Evolutionary conservation across 805 yeast genomes (phyloP).

Genomic region (Candida maris): DNA sequence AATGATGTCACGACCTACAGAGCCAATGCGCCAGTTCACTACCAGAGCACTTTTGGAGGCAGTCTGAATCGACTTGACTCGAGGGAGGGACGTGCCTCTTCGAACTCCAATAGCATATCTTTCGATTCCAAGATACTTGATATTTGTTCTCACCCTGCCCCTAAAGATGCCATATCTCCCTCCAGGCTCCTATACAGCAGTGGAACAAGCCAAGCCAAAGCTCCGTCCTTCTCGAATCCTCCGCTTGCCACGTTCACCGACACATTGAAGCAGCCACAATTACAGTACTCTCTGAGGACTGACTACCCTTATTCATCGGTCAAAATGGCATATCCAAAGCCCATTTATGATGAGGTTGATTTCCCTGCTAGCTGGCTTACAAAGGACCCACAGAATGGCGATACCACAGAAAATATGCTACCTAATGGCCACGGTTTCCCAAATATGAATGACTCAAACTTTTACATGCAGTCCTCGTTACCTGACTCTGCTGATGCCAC

Average conservation of each 20-base stretch:
- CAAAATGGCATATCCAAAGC: slow-evolving; percentile 12
- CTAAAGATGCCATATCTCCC: slow-evolving; percentile 18
- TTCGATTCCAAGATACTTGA: slow-evolving; percentile 16
- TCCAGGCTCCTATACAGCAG: slow-evolving; percentile 12
- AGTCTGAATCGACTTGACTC: slow-evolving; percentile 7
- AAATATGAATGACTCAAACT: slow-evolving; percentile 14
- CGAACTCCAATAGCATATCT: slow-evolving; percentile 9
- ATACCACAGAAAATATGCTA: slow-evolving; percentile 15
- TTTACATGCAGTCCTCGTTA: slow-evolving; percentile 15
- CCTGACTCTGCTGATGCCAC: slow-evolving; percentile 19
- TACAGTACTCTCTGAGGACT: slow-evolving; percentile 11
- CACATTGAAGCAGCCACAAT: slow-evolving; percentile 13
- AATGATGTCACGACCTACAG: slow-evolving; percentile 8
- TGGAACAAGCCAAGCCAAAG: slow-evolving; percentile 11
- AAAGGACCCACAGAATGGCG: slow-evolving; percentile 12
- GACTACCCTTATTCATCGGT: slow-evolving; percentile 12
- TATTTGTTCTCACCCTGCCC: slow-evolving; percentile 10
- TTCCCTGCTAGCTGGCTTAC: slow-evolving; percentile 12
- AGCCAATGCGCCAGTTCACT: not conserved
- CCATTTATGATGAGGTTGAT: slow-evolving; percentile 15
- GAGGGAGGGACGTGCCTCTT: slow-evolving; percentile 8
- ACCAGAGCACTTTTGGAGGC: not conserved
- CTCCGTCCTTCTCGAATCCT: slow-evolving; percentile 7
- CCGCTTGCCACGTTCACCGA: slow-evolving; percentile 11
- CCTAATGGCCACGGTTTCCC: slow-evolving; percentile 14